phyloP scores from a whole-genome alignment of 257 asterid species.

The Striga asiatica region DNA sequence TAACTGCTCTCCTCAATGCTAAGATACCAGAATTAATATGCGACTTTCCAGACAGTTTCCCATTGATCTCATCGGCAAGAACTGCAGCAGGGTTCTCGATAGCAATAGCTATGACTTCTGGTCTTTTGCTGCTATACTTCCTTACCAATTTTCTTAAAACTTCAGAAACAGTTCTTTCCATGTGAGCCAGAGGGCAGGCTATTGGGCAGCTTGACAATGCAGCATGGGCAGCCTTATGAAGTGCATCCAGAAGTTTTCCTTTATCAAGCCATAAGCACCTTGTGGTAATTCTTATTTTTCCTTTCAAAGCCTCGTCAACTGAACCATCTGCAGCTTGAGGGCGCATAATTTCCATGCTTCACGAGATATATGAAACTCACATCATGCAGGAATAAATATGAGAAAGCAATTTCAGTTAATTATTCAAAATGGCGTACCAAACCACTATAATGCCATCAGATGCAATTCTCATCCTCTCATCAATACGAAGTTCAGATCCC shows the following conservation, averaged over 20 bases:
- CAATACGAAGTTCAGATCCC: constrained; percentile 73
- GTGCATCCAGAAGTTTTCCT: constrained; percentile 95
- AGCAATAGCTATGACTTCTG: constrained; percentile 86
- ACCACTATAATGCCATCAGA: constrained; percentile 91
- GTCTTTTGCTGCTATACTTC: constrained; percentile 88
- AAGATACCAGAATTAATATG: constrained; percentile 36
- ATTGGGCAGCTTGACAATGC: constrained; percentile 87
- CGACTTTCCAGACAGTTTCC: constrained; percentile 56
- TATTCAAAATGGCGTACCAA: constrained; percentile 35
- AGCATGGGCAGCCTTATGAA: constrained; percentile 95
- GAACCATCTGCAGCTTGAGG: constrained; percentile 45
- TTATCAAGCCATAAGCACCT: constrained; percentile 98
- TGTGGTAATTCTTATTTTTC: constrained; percentile 90
- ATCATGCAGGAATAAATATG: constrained; percentile 14
- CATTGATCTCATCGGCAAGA: constrained; percentile 70
- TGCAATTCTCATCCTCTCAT: constrained; percentile 87
- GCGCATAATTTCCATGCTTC: constrained; percentile 93
- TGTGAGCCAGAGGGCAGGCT: constrained; percentile 66
- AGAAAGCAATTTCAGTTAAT: constrained; percentile 6
- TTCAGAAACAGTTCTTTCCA: constrained; percentile 90
- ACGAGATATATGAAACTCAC: constrained; percentile 15
- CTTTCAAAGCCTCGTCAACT: constrained; percentile 52
- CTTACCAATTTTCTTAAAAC: constrained; percentile 87
- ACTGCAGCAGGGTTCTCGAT: constrained; percentile 77
- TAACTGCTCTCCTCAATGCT: constrained; percentile 47